phyloP scores from a whole-genome alignment of 2,329 filamentous ascomycete genomes.

The Arthrobotrys sinensis region DNA sequence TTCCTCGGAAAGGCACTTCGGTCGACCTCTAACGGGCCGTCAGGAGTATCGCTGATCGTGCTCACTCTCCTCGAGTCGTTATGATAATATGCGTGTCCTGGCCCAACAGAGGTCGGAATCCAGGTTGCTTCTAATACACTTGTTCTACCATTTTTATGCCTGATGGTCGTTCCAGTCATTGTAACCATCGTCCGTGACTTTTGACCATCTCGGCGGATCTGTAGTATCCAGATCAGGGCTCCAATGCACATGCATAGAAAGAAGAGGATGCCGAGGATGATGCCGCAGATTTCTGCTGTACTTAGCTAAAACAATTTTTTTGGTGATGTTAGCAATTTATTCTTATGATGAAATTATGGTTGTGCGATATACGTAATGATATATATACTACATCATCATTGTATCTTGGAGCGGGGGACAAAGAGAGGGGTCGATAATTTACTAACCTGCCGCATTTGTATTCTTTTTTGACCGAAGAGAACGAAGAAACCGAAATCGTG shows the following conservation, averaged over 20 bases:
- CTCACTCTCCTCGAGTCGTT: slow-evolving; percentile 13
- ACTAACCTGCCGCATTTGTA: slow-evolving; percentile 26
- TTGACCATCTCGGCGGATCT: slow-evolving; percentile 7
- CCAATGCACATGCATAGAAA: slow-evolving; percentile 26
- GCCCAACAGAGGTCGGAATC: slow-evolving; percentile 19
- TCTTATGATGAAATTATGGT: background rate
- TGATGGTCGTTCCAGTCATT: slow-evolving; percentile 49
- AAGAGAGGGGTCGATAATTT: slow-evolving; percentile 10
- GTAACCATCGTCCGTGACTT: slow-evolving; percentile 46
- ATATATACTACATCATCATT: background rate
- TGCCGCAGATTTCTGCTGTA: slow-evolving; percentile 26
- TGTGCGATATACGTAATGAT: background rate
- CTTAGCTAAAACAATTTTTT: slow-evolving; percentile 25
- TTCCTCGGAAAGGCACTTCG: slow-evolving; percentile 1
- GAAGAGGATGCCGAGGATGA: slow-evolving; percentile 44
- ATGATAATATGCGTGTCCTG: background rate
- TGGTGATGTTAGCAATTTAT: slow-evolving; percentile 1
- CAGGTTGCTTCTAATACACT: slow-evolving; percentile 31
- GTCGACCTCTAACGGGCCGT: background rate
- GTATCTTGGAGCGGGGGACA: background rate
- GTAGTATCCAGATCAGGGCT: slow-evolving; percentile 24
- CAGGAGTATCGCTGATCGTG: background rate
- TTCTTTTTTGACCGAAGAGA: background rate
- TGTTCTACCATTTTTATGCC: slow-evolving; percentile 21
- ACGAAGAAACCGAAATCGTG: background rate